Base-by-base conservation (phyloP, 495 filamentous ascomycete genomes). In the Filosporella fistucella region DNA sequence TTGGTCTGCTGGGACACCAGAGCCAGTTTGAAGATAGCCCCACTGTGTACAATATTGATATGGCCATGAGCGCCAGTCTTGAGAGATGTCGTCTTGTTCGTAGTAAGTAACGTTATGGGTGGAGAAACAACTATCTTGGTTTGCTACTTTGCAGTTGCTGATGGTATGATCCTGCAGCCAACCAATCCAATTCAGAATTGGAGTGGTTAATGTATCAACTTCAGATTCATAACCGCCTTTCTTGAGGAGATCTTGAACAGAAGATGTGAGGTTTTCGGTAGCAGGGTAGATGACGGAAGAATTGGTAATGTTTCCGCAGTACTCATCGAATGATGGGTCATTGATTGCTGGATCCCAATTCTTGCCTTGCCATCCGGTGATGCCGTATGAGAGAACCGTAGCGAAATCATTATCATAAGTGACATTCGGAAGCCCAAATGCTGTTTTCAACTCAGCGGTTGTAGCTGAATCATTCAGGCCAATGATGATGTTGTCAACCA, bases 321-420 rank as follows among this genome's bases (percentile, higher is more conserved):
- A 88, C 13, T 71, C 16, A 42, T 67, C 68, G 58, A 86, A 85
- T 3, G 53, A 44, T 7, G 72, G 65, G 32, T 61, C 62, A 55
- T 77, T 80, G 44, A 77, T 50, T 1, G 63, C 68, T 0, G 82
- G 83, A 56, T 89, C 84, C 86, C 86, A 90, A 58, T 86, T 87
- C 3, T 72, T 68, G 20, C 60, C 62, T 63, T 88, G 85, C 63
- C 83, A 81, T 2, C 59, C 61, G 10, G 62, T 62, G 37, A 87
- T 71, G 1, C 75, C 75, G 2, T 42, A 51, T 20, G 66, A 69
- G 25, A 88, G 60, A 0, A 68, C 57, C 36, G 67, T 68, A 34
- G 78, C 84, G 53, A 90, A 88, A 59, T 85, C 81, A 22, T 72
- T 64, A 45, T 75, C 66, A 51, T 78, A 63, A 1, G 75, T 80